Percentiles rank a stretch among this genome's conserved stretches.
These are phyloP conservation scores for Xylaria acuta DNA, from an alignment of 495 filamentous ascomycete genomes.

Conservation along the genomic window DNA sequence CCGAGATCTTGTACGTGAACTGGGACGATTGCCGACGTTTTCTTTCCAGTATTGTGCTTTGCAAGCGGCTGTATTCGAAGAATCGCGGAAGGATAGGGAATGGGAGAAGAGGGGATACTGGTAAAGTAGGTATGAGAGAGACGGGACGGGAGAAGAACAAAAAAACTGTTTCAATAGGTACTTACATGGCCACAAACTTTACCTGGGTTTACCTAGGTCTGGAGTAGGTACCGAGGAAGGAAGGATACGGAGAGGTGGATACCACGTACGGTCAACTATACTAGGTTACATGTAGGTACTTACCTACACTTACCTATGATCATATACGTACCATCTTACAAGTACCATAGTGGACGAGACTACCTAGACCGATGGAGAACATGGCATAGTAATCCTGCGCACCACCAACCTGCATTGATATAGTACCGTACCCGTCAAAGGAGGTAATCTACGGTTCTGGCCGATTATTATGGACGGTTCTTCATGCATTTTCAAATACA, in stretches of 20 bases:
- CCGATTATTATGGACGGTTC: not conserved
- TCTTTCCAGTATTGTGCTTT: not conserved
- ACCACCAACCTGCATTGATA: slow-evolving; percentile 9
- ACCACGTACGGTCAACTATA: not conserved
- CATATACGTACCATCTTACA: not conserved
- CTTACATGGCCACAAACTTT: not conserved
- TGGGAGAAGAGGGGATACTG: not conserved
- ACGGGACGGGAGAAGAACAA: not conserved
- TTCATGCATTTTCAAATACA: slow-evolving; percentile 9
- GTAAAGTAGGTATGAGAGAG: not conserved
- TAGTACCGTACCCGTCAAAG: not conserved
- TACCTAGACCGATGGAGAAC: not conserved
- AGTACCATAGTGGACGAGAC: too few species aligned
- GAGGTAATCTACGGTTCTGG: slow-evolving; percentile 6
- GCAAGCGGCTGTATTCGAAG: not conserved
- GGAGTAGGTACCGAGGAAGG: not conserved
- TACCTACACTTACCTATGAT: not conserved
- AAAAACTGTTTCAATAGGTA: not conserved
- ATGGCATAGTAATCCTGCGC: not conserved
- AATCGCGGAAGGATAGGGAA: not conserved
- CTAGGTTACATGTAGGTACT: not conserved
- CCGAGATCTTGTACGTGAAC: slow-evolving; percentile 28
- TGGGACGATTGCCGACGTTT: not conserved
- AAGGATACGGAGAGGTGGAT: not conserved
- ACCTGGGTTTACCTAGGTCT: slow-evolving; percentile 2